Percentiles rank a stretch among this genome's conserved stretches.
Evolutionary conservation across 2,329 filamentous ascomycete genomes (phyloP).

Genomic region (Calonectria crousiana): DNA sequence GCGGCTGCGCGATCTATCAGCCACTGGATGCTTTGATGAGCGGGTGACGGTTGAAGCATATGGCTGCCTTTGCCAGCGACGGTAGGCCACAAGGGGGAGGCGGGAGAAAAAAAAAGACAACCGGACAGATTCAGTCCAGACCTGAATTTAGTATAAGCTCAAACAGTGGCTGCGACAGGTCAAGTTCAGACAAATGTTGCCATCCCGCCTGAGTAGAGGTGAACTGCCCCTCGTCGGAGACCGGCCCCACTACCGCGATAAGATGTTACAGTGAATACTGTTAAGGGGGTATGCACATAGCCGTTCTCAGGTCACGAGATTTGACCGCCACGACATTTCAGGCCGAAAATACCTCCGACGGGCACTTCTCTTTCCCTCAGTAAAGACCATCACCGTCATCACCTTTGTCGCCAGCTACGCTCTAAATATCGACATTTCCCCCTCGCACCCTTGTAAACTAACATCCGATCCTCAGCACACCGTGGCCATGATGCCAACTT

Average conservation of each 20-base stretch:
- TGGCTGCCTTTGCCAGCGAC: neutral
- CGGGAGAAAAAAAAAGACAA: neutral
- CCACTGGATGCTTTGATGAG: conserved; percentile 1
- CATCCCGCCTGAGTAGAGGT: conserved; percentile 27
- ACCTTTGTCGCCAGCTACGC: conserved; percentile 25
- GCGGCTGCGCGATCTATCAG: conserved; percentile 3
- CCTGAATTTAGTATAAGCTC: conserved; percentile 8
- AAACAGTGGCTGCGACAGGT: conserved; percentile 9
- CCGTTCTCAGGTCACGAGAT: conserved; percentile 41
- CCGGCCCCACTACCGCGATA: conserved; percentile 37
- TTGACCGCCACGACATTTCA: conserved; percentile 40
- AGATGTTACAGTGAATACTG: conserved; percentile 10
- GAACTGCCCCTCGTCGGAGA: conserved; percentile 26
- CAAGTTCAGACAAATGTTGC: conserved; percentile 24
- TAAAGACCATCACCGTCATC: conserved; percentile 23
- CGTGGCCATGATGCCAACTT: conserved; percentile 52
- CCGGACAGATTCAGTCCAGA: neutral
- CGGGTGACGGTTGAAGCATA: conserved; percentile 4
- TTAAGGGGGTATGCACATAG: conserved; percentile 17
- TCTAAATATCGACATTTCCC: conserved; percentile 30
- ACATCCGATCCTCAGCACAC: conserved; percentile 36
- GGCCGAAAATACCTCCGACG: conserved; percentile 42
- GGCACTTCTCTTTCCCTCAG: conserved; percentile 24
- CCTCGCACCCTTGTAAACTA: conserved; percentile 39
- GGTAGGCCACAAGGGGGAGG: neutral